Evolutionary conservation across 495 filamentous ascomycete species (phyloP).

Genomic region (Astrothelium macrocarpum): DNA sequence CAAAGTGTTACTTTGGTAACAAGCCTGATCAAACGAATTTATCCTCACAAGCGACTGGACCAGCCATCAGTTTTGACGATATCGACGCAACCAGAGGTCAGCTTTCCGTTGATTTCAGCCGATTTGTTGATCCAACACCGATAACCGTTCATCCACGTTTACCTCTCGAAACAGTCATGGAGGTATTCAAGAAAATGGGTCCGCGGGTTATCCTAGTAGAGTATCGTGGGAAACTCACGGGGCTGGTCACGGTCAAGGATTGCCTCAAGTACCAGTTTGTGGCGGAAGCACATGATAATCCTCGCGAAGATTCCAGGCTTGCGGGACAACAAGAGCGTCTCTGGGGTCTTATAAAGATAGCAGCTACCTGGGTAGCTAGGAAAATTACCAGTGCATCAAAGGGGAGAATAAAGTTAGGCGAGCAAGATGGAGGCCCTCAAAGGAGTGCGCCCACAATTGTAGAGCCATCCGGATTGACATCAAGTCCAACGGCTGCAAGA

Average conservation of each 20-base stretch:
- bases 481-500: neutral
- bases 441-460: neutral
- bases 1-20: constrained; percentile 72
- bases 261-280: constrained; percentile 97
- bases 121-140: constrained; percentile 84
- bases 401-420: neutral
- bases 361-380: constrained; percentile 23
- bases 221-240: constrained; percentile 69
- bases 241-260: constrained; percentile 92
- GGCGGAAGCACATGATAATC: constrained; percentile 81
- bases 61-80: constrained; percentile 54
- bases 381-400: constrained; percentile 6
- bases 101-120: constrained; percentile 68
- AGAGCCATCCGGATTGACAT: neutral
- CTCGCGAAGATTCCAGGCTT: constrained; percentile 39
- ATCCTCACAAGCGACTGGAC: constrained; percentile 34
- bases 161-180: constrained; percentile 94
- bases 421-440: neutral
- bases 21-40: constrained; percentile 31
- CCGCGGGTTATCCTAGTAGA: constrained; percentile 91
- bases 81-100: constrained; percentile 45
- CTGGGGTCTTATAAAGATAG: constrained; percentile 24
- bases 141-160: constrained; percentile 85
- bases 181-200: constrained; percentile 97
- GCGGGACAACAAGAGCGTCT: constrained; percentile 26